Conservation (phyloP, 176 grass and related monocot genomes). For the Elaeis guineensis region DNA sequence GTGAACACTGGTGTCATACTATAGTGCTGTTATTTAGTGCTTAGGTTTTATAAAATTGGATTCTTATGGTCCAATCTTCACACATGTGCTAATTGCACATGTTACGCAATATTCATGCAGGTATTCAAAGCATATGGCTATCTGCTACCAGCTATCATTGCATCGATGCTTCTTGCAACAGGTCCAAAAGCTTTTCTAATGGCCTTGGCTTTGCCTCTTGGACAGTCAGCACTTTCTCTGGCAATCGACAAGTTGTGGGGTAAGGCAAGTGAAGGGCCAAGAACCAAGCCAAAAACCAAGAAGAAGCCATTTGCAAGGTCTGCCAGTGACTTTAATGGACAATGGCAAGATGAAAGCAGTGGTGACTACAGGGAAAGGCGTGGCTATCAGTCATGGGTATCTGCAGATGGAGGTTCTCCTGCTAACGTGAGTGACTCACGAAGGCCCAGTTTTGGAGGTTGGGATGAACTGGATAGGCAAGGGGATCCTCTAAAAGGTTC, state of each 20-base stretch:
- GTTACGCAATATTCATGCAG: constrained; percentile 8
- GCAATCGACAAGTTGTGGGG: constrained; percentile 35
- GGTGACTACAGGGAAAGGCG: constrained; percentile 8
- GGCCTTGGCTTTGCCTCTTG: constrained; percentile 72
- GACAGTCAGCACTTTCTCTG: constrained; percentile 57
- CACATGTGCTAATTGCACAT: too few species aligned
- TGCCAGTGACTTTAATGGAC: constrained; percentile 15
- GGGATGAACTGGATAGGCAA: constrained; percentile 57
- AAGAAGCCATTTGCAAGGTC: constrained; percentile 17
- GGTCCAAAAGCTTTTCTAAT: constrained; percentile 69
- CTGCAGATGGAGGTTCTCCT: constrained; percentile 3
- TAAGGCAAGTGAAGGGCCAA: constrained; percentile 13
- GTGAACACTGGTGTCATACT: too few species aligned
- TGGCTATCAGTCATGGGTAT: constrained; percentile 39
- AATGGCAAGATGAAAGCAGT: constrained; percentile 8
- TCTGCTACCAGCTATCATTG: constrained; percentile 53
- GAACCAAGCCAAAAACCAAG: constrained; percentile 5
- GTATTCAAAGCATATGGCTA: constrained; percentile 47
- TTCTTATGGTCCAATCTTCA: too few species aligned
- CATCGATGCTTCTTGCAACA: constrained; percentile 47
- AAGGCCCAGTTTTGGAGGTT: constrained; percentile 53
- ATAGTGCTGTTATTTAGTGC: too few species aligned
- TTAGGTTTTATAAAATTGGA: too few species aligned
- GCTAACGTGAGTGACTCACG: not conserved
- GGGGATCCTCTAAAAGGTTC: constrained; percentile 1